These are phyloP conservation scores for Staphylotrichum tortipilum DNA, from an alignment of 495 filamentous ascomycete species.

Conservation along the genomic window DNA sequence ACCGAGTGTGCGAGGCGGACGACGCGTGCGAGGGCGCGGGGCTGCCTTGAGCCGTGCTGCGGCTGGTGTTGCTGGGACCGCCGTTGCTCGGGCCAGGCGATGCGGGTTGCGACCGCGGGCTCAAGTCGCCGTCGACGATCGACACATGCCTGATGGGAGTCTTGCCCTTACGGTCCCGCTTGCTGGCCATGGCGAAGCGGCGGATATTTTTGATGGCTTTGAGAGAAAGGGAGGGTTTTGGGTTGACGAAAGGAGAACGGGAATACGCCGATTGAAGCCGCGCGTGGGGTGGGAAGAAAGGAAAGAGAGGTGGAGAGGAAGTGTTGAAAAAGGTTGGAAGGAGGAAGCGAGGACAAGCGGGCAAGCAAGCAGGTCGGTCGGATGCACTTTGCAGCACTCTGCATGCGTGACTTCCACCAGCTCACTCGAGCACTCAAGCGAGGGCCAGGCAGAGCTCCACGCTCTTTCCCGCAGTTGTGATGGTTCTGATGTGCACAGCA, in stretches of 20 bases:
- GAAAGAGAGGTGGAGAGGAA: not conserved
- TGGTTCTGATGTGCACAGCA: not conserved
- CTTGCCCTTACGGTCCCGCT: not conserved
- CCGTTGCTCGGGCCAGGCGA: not conserved
- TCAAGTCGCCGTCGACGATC: not conserved
- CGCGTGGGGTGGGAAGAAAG: not conserved
- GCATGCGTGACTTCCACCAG: too few relatives aligned
- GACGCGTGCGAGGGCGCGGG: not conserved
- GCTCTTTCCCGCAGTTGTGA: too few relatives aligned
- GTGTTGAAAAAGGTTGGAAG: not conserved
- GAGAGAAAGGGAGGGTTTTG: not conserved
- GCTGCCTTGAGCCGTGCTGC: not conserved
- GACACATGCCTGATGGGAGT: not conserved
- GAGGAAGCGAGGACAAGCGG: not conserved
- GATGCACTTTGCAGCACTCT: not conserved
- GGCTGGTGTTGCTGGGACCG: not conserved
- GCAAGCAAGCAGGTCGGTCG: not conserved
- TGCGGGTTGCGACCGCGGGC: not conserved
- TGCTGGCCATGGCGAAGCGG: not conserved
- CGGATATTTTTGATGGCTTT: not conserved
- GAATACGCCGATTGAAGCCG: too few relatives aligned
- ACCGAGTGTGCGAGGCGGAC: not conserved
- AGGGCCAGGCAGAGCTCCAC: too few relatives aligned
- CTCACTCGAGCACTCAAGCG: too few relatives aligned
- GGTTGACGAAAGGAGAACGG: slow-evolving; percentile 1